Evolutionary conservation across 768 basidiomycete genomes (phyloP).

Genomic region (Mycena belliarum): DNA sequence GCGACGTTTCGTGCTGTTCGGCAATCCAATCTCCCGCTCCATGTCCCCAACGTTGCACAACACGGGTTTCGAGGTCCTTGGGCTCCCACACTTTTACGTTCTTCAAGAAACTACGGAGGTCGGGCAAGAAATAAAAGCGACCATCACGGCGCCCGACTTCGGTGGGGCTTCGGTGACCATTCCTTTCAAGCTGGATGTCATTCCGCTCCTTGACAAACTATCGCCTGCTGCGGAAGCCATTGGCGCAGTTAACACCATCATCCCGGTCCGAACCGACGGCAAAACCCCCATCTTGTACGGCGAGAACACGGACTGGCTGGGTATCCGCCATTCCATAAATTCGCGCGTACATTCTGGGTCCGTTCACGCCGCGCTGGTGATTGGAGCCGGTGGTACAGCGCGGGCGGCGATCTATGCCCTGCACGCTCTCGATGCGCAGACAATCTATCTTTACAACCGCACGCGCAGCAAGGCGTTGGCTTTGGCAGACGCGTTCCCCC

Average conservation of each 20-base stretch:
- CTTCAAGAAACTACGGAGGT: constrained; percentile 75
- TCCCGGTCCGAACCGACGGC: constrained; percentile 50
- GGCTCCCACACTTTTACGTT: constrained; percentile 81
- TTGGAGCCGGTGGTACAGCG: constrained; percentile 94
- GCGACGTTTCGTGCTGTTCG: constrained; percentile 83
- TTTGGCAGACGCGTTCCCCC: constrained; percentile 68
- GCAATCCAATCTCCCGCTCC: constrained; percentile 84
- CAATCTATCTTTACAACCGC: constrained; percentile 87
- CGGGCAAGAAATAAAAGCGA: constrained; percentile 61
- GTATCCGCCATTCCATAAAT: constrained; percentile 64
- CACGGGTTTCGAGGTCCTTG: constrained; percentile 76
- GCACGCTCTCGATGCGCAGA: constrained; percentile 61
- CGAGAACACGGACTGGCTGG: constrained; percentile 97
- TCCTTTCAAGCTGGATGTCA: constrained; percentile 90
- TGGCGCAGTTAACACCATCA: constrained; percentile 94
- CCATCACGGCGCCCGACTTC: constrained; percentile 69
- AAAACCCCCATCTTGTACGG: constrained; percentile 62
- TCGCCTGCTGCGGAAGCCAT: constrained; percentile 82
- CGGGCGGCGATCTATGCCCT: constrained; percentile 94
- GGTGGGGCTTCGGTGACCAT: constrained; percentile 98
- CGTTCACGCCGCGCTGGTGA: constrained; percentile 67
- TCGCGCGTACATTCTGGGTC: constrained; percentile 41
- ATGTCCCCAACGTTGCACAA: constrained; percentile 95
- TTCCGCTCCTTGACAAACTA: constrained; percentile 76
- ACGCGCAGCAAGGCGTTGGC: constrained; percentile 72